Conservation (phyloP, 495 filamentous ascomycete genomes). For the Tuber magnatum region DNA sequence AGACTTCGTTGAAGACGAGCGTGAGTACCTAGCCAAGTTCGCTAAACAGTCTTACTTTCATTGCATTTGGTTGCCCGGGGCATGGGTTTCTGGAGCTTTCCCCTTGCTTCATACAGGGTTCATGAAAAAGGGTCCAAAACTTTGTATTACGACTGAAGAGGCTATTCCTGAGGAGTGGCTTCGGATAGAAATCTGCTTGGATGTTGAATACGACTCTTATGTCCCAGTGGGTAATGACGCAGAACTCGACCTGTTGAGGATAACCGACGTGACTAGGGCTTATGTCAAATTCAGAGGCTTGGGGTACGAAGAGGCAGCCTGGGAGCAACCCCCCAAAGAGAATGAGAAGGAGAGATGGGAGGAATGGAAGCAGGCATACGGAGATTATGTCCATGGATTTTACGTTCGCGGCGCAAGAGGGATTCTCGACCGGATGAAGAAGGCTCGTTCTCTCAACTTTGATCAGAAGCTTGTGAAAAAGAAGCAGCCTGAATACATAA, state of each 20-base stretch:
- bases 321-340: slow-evolving; percentile 72
- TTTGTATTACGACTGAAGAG: slow-evolving; percentile 64
- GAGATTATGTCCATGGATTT: slow-evolving; percentile 69
- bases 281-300: slow-evolving; percentile 91
- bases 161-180: slow-evolving; percentile 80
- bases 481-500: slow-evolving; percentile 65
- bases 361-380: slow-evolving; percentile 76
- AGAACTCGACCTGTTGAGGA: slow-evolving; percentile 58
- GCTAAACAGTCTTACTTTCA: slow-evolving; percentile 67
- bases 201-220: slow-evolving; percentile 57
- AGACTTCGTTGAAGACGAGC: slow-evolving; percentile 59
- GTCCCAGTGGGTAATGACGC: slow-evolving; percentile 49
- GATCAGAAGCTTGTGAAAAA: slow-evolving; percentile 56
- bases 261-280: slow-evolving; percentile 62
- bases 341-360: slow-evolving; percentile 62
- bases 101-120: slow-evolving; percentile 66
- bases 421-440: slow-evolving; percentile 55
- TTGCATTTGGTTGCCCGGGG: slow-evolving; percentile 74
- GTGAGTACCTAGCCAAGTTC: slow-evolving; percentile 92
- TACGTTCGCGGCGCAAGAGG: slow-evolving; percentile 57
- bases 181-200: slow-evolving; percentile 78
- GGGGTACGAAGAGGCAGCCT: slow-evolving; percentile 83
- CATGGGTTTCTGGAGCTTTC: slow-evolving; percentile 80
- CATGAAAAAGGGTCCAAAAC: slow-evolving; percentile 57
- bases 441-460: slow-evolving; percentile 60